Evolutionary conservation across 352 stramenopile species (phyloP).

Genomic region (Phytophthora colocasiae): DNA sequence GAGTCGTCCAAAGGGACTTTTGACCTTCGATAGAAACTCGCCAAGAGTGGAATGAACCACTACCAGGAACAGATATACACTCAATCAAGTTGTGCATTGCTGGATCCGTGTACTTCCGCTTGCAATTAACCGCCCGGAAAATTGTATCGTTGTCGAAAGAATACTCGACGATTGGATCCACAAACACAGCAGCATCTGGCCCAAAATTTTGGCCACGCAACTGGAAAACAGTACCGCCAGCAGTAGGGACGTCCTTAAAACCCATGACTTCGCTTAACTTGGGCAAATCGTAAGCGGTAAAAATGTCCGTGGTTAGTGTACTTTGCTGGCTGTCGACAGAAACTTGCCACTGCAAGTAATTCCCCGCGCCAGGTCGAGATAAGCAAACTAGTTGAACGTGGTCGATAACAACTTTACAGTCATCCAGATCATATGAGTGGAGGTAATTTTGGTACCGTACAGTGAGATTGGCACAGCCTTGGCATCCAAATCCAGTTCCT

Average conservation of each 20-base stretch:
- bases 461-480: constrained; percentile 36
- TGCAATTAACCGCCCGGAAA: constrained; percentile 57
- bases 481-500: constrained; percentile 53
- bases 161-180: constrained; percentile 62
- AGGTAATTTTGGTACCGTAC: constrained; percentile 51
- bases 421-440: constrained; percentile 44
- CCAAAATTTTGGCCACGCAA: constrained; percentile 62
- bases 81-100: constrained; percentile 55
- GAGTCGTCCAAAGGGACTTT: constrained; percentile 36
- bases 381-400: constrained; percentile 50
- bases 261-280: constrained; percentile 46
- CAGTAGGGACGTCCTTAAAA: constrained; percentile 54
- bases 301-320: background rate
- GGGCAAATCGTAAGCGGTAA: constrained; percentile 45
- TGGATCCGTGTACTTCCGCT: constrained; percentile 52
- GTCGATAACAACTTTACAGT: constrained; percentile 53
- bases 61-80: constrained; percentile 57
- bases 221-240: constrained; percentile 53
- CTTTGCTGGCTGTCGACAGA: constrained; percentile 48
- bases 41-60: constrained; percentile 54
- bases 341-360: constrained; percentile 46
- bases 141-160: constrained; percentile 42
- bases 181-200: constrained; percentile 50
- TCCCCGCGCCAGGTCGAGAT: constrained; percentile 45
- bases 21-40: constrained; percentile 49